Base-by-base conservation (phyloP, 768 basidiomycete species). In the Mycena vitilis region DNA sequence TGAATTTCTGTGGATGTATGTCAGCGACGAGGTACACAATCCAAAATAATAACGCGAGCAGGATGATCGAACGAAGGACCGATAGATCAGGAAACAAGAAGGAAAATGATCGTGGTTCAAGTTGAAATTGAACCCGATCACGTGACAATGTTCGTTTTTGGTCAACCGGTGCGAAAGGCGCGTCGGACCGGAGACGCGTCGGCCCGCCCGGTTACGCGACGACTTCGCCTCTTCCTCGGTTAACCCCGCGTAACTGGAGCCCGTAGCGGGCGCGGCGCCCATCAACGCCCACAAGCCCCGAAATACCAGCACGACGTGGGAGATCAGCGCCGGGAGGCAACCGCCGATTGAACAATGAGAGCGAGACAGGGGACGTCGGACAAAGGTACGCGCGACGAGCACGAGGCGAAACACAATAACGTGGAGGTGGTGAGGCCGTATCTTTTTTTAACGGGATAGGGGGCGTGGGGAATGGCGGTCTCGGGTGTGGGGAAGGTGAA, bases 1-100 rank as follows among this genome's bases (percentile, higher is more conserved):
- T 95, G 83, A 98, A 97, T 94, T 95, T 96, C 97, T 98, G 80
- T 47, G 40, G 40, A 40, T 40, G 40, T 40, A 15, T 15, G 30
- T 30, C 5, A 30, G 30, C 30, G 30, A 30, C 5, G 30, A 5
- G 3, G 30, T 30, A 2, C 5, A 30, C 30, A 30, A 30, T 30
- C 30, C 30, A 30, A 30, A 30, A 30, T 30, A 30, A 30, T 30
- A 30, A 30, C 5, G 30, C 30, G 30, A 30, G 30, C 30, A n/a
- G n/a, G n/a, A 5, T 30, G 30, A 5, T 30, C 30, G 34, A 47
- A 47, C 2, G 44, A 47, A 5, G 42, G 40, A 48, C 16, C 2
- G 34, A 44, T 7, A 4, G 36, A 40, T 40, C n/a, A n/a, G n/a
- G n/a, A n/a, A n/a, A n/a, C n/a, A n/a, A 18, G 12, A 30, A 48